Conservation (phyloP, 441 rosid species). For the California macrophylla region DNA sequence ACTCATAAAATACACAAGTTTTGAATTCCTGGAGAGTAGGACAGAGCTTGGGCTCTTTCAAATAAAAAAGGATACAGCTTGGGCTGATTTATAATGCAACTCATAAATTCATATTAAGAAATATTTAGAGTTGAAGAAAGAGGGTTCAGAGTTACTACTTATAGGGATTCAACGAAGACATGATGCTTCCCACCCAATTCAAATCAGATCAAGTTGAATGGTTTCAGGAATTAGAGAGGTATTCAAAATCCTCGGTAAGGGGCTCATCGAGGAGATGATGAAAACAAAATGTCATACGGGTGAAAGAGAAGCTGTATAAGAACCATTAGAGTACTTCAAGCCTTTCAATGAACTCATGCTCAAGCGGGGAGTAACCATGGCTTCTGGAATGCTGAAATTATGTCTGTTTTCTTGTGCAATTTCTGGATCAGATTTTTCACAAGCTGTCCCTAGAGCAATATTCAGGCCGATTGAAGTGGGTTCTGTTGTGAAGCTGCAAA, state of each 20-base stretch:
- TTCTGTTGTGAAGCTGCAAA: constrained; percentile 32
- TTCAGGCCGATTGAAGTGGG: constrained; percentile 59
- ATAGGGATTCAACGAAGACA: neutral
- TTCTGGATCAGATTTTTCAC: constrained; percentile 29
- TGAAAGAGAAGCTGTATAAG: constrained; percentile 1
- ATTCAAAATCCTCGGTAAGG: too few species aligned
- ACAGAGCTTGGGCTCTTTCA: too few species aligned
- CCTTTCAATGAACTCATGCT: neutral
- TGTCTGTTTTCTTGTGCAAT: constrained; percentile 25
- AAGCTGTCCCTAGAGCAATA: constrained; percentile 39
- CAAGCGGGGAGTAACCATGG: constrained; percentile 11
- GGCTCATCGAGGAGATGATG: too few species aligned
- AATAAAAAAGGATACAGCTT: neutral
- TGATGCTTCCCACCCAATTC: too few species aligned
- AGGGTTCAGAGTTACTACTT: too few species aligned
- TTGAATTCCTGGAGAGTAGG: too few species aligned
- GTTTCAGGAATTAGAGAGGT: too few species aligned
- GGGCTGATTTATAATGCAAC: neutral
- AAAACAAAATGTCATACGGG: constrained; percentile 7
- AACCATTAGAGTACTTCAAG: neutral
- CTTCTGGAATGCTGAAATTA: constrained; percentile 38
- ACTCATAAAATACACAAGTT: too few species aligned
- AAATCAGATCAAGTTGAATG: too few species aligned
- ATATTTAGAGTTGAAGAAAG: too few species aligned
- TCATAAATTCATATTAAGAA: neutral